Evolutionary conservation across 371 early-diverging fungal genomes (phyloP), one percentile per base, ranked within the genome.

Genomic region (Rhizopus sp.): DNA sequence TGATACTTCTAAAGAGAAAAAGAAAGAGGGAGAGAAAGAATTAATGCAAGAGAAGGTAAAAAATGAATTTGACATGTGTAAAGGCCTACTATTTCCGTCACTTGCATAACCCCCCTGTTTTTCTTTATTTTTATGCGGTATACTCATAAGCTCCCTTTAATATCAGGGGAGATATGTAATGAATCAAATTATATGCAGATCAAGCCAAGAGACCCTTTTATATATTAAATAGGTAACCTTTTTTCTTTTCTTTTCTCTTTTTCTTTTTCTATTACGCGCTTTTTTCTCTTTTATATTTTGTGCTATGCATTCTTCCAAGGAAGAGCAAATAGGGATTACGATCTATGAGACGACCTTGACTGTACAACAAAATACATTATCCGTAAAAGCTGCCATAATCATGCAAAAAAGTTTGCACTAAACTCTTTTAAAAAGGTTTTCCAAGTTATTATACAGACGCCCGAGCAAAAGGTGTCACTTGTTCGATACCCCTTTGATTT

Each of bases 401-500:
- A 37, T 40, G 9, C 31, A 34, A 33, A 10, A n/a, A n/a, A 1
- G 9, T 23, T 29, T 7, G 34, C 3, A 39, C 7, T 10, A 29
- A 30, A 7, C 3, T 46, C 46, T 23, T 23, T 46, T 23, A 23
- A 23, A 7, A 50, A 85, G 85, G 83, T 82, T 3, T 85, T 82
- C 54, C 77, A 75, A 39, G 74, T 85, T 29, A 74, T 83, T n/a
- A 74, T 82, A 42, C 82, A 83, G 50, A 65, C 69, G n/a, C 59
- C 70, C 9, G 50, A 71, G 5, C 64, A 70, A 29, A 77, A 80
- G 37, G 72, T 83, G 2, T 71, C 80, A 12, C 69, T 86, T 2
- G 71, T 78, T 35, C 77, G 86, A 40, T 82, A 82, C 48, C 84
- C 82, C 40, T 75, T 74, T 39, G 86, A 86, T 59, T 82, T 86